Percentiles rank a stretch among this genome's conserved stretches.
These are phyloP conservation scores for Malus fusca DNA, from an alignment of 306 rosid species.

Conservation along the genomic window DNA sequence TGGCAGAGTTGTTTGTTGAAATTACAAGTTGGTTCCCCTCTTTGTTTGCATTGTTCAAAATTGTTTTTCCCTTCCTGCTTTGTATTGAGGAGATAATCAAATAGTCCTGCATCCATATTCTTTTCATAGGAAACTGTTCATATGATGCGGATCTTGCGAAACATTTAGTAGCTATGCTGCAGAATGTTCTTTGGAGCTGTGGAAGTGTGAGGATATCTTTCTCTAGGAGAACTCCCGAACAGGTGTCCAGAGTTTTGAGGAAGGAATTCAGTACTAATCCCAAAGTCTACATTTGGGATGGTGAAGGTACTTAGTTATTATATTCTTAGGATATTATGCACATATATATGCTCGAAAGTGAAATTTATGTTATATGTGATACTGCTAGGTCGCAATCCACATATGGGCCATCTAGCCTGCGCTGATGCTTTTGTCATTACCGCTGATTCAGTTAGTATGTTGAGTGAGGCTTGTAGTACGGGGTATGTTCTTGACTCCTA, in stretches of 20 bases:
- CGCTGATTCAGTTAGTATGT: constrained; percentile 89
- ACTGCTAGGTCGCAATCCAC: constrained; percentile 66
- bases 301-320: constrained; percentile 55
- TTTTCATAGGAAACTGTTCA: constrained; percentile 53
- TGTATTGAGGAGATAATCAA: not conserved
- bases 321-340: constrained; percentile 1
- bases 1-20: constrained; percentile 3
- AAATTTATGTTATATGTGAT: not conserved
- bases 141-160: constrained; percentile 61
- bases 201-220: constrained; percentile 76
- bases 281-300: constrained; percentile 80
- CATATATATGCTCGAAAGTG: not conserved
- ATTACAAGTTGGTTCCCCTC: not conserved
- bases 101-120: not conserved
- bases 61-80: constrained; percentile 1
- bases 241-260: constrained; percentile 57
- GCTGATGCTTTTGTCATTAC: constrained; percentile 89
- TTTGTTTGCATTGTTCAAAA: not conserved
- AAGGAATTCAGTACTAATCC: constrained; percentile 57
- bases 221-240: constrained; percentile 78
- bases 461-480: constrained; percentile 92
- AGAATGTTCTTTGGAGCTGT: constrained; percentile 79
- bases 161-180: constrained; percentile 57
- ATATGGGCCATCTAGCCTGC: constrained; percentile 78
- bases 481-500: constrained; percentile 47